Base-by-base conservation (phyloP, 2,329 filamentous ascomycete species). In the Trichothecium roseum region DNA sequence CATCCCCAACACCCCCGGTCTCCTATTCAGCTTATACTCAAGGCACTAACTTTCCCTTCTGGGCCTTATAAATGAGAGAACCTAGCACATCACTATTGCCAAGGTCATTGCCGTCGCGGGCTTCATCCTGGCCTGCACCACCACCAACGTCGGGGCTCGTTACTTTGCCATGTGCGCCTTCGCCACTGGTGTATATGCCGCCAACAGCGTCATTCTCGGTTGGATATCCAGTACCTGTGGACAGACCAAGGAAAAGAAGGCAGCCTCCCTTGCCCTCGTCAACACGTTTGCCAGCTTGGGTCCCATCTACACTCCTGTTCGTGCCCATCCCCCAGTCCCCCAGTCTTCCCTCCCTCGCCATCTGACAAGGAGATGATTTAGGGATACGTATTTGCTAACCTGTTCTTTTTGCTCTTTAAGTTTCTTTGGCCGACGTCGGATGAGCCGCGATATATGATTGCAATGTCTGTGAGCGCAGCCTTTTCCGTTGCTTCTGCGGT, bases 181-280 rank as follows among this genome's bases (percentile, higher is more conserved):
- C 27, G 47, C 52, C 4, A 47, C 44, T 7, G 54, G 51, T 3
- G 50, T 55, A 6, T 52, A 52, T 30, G 48, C 46, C 2, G 60
- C 62, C 27, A 63, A 62, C 39, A 54, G 50, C 8, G 49, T 62
- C 34, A 57, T 60, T 14, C 47, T 62, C 5, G 57, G 57, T 7
- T 64, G 59, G 60, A 57, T 59, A 0, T 50, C 47, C 1, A 48
- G 49, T 3, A 60, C 56, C 1, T 55, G 59, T 18, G 57, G 56
- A 1, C 60, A 63, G 36, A 63, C 58, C 0, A 56, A 53, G 8
- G 60, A 64, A 43, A 63, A 63, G 46, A 63, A 62, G 39, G 59
- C 61, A 2, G 52, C 53, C 8, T 48, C 52, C 3, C 43, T 63
- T 3, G 52, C 54, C 13, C 53, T 64, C 18, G 59, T 63, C 14